Evolutionary conservation across 169 alveolate genomes (phyloP).

Genomic region (Fabrea salina): DNA sequence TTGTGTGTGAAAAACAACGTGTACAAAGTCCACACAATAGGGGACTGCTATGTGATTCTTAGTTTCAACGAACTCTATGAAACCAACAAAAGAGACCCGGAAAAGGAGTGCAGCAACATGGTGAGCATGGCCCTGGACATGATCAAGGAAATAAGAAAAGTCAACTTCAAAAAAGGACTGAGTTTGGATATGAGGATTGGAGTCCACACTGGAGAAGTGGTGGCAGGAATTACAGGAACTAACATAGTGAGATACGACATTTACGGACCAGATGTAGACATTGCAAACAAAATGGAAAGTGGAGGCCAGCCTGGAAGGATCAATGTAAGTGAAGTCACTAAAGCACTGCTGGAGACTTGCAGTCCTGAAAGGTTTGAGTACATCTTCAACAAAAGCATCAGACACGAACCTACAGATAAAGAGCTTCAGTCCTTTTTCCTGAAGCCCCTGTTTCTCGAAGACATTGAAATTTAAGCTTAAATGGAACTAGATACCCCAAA

Average conservation of each 20-base stretch:
- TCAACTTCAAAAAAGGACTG: neutral
- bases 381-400: constrained; percentile 1
- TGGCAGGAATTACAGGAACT: constrained; percentile 96
- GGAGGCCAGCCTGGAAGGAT: constrained; percentile 65
- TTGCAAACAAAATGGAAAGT: constrained; percentile 93
- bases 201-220: constrained; percentile 93
- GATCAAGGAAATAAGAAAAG: constrained; percentile 11
- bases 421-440: neutral
- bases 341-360: constrained; percentile 36
- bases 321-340: constrained; percentile 81
- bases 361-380: constrained; percentile 79
- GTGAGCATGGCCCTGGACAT: constrained; percentile 25
- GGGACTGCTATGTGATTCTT: constrained; percentile 99
- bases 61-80: constrained; percentile 88
- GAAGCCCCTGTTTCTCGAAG: neutral
- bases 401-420: constrained; percentile 14
- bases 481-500: no score
- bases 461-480: constrained; percentile 19
- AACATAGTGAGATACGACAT: constrained; percentile 88
- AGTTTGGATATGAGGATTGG: constrained; percentile 91
- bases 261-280: constrained; percentile 64
- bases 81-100: neutral
- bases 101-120: constrained; percentile 12
- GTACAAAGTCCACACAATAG: constrained; percentile 97
- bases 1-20: constrained; percentile 91